A percentile compares a stretch with the other conserved stretches of the same genome.
phyloP scores from a whole-genome alignment of 768 basidiomycete genomes.

The Paxillus involutus region DNA sequence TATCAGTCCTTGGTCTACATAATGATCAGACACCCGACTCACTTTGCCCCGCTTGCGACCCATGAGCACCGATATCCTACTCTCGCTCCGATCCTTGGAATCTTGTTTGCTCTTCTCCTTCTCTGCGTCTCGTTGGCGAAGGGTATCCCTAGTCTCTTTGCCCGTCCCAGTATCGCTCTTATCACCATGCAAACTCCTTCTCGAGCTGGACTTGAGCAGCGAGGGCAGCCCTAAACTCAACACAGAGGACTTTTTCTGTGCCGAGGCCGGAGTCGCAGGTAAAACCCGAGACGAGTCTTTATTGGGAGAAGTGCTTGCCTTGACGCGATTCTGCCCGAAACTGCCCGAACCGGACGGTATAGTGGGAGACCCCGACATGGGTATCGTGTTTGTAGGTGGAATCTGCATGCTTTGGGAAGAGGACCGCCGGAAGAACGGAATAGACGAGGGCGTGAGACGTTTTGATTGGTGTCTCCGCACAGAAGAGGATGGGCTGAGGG shows the following conservation, averaged over 20 bases:
- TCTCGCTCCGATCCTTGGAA: conserved; percentile 82
- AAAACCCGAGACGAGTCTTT: conserved; percentile 55
- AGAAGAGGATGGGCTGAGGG: conserved; percentile 73
- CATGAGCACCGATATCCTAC: conserved; percentile 85
- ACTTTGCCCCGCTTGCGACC: conserved; percentile 93
- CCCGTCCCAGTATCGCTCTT: conserved; percentile 37
- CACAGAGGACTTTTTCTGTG: conserved; percentile 81
- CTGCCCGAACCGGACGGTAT: conserved; percentile 46
- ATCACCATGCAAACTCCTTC: conserved; percentile 72
- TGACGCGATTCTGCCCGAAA: conserved; percentile 41
- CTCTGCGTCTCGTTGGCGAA: conserved; percentile 41
- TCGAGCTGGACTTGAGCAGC: conserved; percentile 82
- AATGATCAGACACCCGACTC: conserved; percentile 20
- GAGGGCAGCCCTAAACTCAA: conserved; percentile 80
- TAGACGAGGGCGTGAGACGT: conserved; percentile 87
- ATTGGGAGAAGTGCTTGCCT: conserved; percentile 48
- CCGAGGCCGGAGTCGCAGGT: conserved; percentile 54
- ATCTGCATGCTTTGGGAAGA: conserved; percentile 86
- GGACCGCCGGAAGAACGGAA: conserved; percentile 91
- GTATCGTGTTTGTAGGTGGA: conserved; percentile 41
- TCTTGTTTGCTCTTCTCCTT: conserved; percentile 69
- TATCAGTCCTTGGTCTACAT: conserved; percentile 10
- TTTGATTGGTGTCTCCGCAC: conserved; percentile 65
- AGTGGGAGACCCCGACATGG: conserved; percentile 49
- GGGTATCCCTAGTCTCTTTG: conserved; percentile 57